phyloP scores from a whole-genome alignment of 2,329 filamentous ascomycete species.

The Trichothecium sympodiale region DNA sequence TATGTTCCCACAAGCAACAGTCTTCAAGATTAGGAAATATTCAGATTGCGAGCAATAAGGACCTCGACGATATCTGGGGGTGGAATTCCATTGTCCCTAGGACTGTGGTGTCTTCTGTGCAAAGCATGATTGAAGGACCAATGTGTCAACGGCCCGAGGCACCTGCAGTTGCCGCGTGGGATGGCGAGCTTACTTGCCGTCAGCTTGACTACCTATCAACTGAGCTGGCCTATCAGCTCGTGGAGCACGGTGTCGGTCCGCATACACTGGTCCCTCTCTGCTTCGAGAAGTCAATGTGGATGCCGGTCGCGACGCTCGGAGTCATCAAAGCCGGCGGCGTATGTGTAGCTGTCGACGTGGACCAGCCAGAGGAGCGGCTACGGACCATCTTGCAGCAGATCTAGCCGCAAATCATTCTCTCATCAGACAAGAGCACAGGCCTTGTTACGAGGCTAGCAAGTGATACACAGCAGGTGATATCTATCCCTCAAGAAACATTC shows the following conservation, averaged over 20 bases:
- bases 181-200: constrained; percentile 12
- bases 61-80: not conserved
- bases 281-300: constrained; percentile 16
- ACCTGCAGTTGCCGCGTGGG: constrained; percentile 13
- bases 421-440: not conserved
- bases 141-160: constrained; percentile 10
- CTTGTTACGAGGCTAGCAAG: too few species aligned
- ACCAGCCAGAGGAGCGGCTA: constrained; percentile 10
- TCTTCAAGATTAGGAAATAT: not conserved
- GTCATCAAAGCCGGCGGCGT: constrained; percentile 17
- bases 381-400: constrained; percentile 7
- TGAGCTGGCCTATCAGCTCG: constrained; percentile 8
- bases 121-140: constrained; percentile 30
- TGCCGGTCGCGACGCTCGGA: constrained; percentile 12
- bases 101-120: constrained; percentile 14
- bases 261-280: constrained; percentile 12
- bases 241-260: not conserved
- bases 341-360: constrained; percentile 15
- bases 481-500: too few species aligned
- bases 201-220: constrained; percentile 12
- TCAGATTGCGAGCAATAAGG: not conserved
- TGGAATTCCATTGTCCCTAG: not conserved
- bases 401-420: not conserved
- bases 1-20: not conserved
- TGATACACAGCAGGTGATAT: too few species aligned